Evolutionary conservation across 768 basidiomycete genomes (phyloP).

Genomic region (Amanita brunnescens): DNA sequence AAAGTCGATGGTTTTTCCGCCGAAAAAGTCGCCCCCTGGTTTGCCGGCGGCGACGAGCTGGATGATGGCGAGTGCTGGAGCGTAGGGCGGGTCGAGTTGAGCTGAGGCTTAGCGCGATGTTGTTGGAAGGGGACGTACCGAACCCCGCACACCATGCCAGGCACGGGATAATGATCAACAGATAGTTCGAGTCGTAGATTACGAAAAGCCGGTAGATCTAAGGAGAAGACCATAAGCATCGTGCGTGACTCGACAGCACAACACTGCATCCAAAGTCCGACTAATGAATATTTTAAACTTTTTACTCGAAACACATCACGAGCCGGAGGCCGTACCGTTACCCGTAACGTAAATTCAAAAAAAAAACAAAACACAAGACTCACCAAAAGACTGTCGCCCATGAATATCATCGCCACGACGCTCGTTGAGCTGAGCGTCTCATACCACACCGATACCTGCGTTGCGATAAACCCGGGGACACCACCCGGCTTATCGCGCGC

Average conservation of each 20-base stretch:
- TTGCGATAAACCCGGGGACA: slow-evolving; percentile 18
- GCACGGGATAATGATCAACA: slow-evolving; percentile 17
- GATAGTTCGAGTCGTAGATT: slow-evolving; percentile 19
- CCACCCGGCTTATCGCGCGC: slow-evolving; percentile 18
- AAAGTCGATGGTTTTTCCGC: slow-evolving; percentile 27
- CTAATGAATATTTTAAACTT: too few species aligned
- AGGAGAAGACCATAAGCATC: not conserved
- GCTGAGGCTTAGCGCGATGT: not conserved
- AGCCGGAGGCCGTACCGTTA: too few species aligned
- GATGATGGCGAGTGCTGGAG: slow-evolving; percentile 30
- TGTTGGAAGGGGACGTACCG: slow-evolving; percentile 13
- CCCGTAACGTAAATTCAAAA: too few species aligned
- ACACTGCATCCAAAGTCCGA: too few species aligned
- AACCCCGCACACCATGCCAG: slow-evolving; percentile 21
- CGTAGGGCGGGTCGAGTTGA: too few species aligned
- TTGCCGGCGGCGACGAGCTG: slow-evolving; percentile 28
- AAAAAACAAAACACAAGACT: too few species aligned
- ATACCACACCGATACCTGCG: slow-evolving; percentile 22
- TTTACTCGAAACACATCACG: not conserved
- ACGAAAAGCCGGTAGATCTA: slow-evolving; percentile 25
- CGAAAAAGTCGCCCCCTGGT: slow-evolving; percentile 33
- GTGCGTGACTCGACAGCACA: not conserved
- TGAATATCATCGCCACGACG: slow-evolving; percentile 21
- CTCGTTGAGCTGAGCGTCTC: slow-evolving; percentile 14
- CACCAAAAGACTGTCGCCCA: slow-evolving; percentile 25